These are phyloP conservation scores for Eimeria praecox DNA, from an alignment of 169 alveolate genomes.

Conservation along the genomic window DNA sequence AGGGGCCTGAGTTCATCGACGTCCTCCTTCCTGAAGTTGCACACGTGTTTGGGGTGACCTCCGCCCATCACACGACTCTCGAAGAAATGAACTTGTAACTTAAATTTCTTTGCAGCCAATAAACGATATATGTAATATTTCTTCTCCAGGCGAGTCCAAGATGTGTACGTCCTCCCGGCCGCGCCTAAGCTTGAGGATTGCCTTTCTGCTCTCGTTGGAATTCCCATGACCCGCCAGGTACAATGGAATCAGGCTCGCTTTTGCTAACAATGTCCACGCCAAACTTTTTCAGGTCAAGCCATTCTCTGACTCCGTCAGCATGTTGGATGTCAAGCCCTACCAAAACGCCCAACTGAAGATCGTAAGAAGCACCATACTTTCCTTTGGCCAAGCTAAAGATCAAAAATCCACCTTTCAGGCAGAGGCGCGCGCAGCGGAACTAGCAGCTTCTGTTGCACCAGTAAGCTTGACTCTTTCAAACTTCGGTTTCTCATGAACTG, in stretches of 20 bases:
- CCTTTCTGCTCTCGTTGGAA: slow-evolving; percentile 71
- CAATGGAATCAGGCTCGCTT: neutral
- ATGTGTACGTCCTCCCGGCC: slow-evolving; percentile 62
- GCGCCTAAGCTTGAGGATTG: slow-evolving; percentile 68
- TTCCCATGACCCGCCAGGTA: slow-evolving; percentile 71
- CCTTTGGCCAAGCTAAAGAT: neutral
- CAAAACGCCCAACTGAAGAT: slow-evolving; percentile 64
- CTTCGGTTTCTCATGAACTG: neutral
- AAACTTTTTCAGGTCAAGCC: slow-evolving; percentile 44
- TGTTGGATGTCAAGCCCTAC: slow-evolving; percentile 70
- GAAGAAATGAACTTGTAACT: slow-evolving; percentile 71
- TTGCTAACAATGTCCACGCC: neutral
- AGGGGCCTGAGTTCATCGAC: slow-evolving; percentile 68
- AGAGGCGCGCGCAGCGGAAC: slow-evolving; percentile 76
- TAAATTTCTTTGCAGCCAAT: neutral
- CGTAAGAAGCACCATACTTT: neutral
- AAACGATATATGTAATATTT: neutral
- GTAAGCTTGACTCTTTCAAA: neutral
- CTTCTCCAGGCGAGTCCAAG: slow-evolving; percentile 48
- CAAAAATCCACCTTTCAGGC: slow-evolving; percentile 6
- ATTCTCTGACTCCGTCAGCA: slow-evolving; percentile 64
- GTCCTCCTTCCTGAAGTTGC: slow-evolving; percentile 72
- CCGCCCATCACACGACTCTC: slow-evolving; percentile 67
- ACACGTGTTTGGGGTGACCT: slow-evolving; percentile 71
- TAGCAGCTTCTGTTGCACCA: slow-evolving; percentile 72